Base-by-base conservation (phyloP, 106 monocot genomes). In the Dactylorhiza incarnata region DNA sequence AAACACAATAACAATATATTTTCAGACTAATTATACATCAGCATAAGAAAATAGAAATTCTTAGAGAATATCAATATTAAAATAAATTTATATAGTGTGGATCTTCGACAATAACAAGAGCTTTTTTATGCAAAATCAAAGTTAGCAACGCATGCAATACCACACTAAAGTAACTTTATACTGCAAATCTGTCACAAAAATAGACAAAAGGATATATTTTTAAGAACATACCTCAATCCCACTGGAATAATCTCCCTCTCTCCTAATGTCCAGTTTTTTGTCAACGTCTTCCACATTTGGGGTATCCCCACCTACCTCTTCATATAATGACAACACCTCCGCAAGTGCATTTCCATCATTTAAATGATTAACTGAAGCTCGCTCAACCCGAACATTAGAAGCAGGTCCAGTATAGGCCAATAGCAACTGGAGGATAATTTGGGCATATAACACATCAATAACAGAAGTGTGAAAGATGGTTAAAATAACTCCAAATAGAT, bases 291-390 rank as follows among this genome's bases (percentile, higher is more conserved):
- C 73, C 75, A 52, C 47, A n/a, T 9, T 79, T 49, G 45, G 45
- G 59, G 62, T 55, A 61, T 78, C 75, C 68, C 80, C 75, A 48
- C 23, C 75, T 62, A 80, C 75, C 17, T 82, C 83, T 80, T 97
- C 91, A 80, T 82, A 92, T 58, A 99, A 83, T 14, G 88, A 88
- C 68, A 91, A 85, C 46, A 99, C 78, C 78, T 99, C 94, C 61
- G 83, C 89, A 78, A 99, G 89, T 43, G 94, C 88, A 74, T 88
- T 89, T 13, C 89, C 88, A 66, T 92, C 88, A 77, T 82, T 82
- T 83, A 84, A 92, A 86, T 84, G 88, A 78, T 83, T 75, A 46
- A 79, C 66, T 7, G 91, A 85, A 19, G 77, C 71, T 5, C 81
- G 84, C 70, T 99, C 89, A 78, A 92, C 78, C 72, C 94, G 90